A percentile compares a stretch with the other conserved stretches of the same genome.
phyloP scores from a whole-genome alignment of 1,139 yeast species.

The Saccharomycopsis phalli region DNA sequence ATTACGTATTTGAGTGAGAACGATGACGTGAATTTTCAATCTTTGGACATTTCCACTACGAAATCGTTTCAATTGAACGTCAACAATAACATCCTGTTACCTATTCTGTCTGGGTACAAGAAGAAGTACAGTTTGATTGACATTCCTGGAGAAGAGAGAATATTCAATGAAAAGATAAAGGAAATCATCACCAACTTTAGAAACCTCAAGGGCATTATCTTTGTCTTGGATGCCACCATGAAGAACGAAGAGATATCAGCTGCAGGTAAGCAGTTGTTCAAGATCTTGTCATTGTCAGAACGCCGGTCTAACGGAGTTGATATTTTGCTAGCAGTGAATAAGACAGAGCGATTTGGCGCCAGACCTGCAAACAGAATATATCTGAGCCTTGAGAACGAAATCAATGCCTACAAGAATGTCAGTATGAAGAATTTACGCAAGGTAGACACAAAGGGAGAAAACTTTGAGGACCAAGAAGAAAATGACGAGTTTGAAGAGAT shows the following conservation, averaged over 20 bases:
- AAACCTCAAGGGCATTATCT: conserved; percentile 52
- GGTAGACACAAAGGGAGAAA: conserved; percentile 25
- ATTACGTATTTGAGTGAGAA: conserved; percentile 23
- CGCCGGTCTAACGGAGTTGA: conserved; percentile 54
- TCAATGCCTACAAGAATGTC: conserved; percentile 45
- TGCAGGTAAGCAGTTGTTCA: conserved; percentile 47
- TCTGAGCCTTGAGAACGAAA: conserved; percentile 51
- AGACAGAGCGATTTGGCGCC: conserved; percentile 75
- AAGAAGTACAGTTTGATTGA: conserved; percentile 48
- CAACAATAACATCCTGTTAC: conserved; percentile 29
- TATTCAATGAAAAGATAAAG: conserved; percentile 43
- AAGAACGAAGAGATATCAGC: conserved; percentile 35
- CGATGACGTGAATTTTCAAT: conserved; percentile 23
- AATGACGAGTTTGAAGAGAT: conserved; percentile 28
- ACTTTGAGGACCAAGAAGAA: conserved; percentile 33
- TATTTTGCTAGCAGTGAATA: conserved; percentile 70
- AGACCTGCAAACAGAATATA: conserved; percentile 58
- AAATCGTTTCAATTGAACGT: conserved; percentile 38
- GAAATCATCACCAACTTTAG: conserved; percentile 37
- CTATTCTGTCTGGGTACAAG: conserved; percentile 26
- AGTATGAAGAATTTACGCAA: conserved; percentile 29
- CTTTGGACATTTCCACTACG: conserved; percentile 28
- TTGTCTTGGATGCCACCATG: conserved; percentile 57
- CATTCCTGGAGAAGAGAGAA: conserved; percentile 79
- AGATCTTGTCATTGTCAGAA: conserved; percentile 50